Percentiles rank a stretch among this genome's conserved stretches.
Evolutionary conservation across 805 yeast species (phyloP).

Genomic region (Candida awuae): DNA sequence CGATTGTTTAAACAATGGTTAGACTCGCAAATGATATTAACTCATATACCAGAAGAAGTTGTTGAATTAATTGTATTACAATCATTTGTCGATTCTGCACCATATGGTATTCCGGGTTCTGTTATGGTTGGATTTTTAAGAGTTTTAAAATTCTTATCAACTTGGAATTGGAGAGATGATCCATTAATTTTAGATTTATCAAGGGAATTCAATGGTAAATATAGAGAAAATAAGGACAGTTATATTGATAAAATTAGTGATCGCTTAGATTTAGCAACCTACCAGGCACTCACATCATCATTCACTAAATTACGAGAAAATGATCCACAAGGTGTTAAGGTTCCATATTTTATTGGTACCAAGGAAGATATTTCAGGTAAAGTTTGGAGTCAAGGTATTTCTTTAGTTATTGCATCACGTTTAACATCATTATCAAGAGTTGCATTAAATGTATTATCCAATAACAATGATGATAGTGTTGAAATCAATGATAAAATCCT

Average conservation of each 20-base stretch:
- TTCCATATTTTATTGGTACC: conserved; percentile 78
- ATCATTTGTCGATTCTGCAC: conserved; percentile 80
- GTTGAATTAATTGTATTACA: conserved; percentile 76
- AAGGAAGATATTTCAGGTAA: conserved; percentile 82
- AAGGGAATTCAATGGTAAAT: conserved; percentile 31
- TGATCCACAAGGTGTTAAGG: conserved; percentile 75
- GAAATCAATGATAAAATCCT: conserved; percentile 31
- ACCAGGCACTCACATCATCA: conserved; percentile 53
- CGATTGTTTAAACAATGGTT: conserved; percentile 87
- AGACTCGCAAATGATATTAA: conserved; percentile 65
- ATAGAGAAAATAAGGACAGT: conserved; percentile 8
- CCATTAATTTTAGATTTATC: conserved; percentile 75
- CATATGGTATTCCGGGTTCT: conserved; percentile 75
- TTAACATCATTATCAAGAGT: conserved; percentile 80
- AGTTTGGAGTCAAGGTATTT: conserved; percentile 47
- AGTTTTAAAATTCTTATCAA: conserved; percentile 57
- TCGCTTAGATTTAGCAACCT: conserved; percentile 50
- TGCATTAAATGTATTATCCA: conserved; percentile 44
- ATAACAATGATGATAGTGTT: conserved; percentile 25
- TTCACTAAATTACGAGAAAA: conserved; percentile 61
- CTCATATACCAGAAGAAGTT: conserved; percentile 69
- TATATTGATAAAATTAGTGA: conserved; percentile 46
- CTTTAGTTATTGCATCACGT: conserved; percentile 76
- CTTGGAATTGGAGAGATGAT: conserved; percentile 93
- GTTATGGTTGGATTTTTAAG: conserved; percentile 76